Evolutionary conservation across 768 basidiomycete genomes (phyloP).

Genomic region (Trametopsis cervina): DNA sequence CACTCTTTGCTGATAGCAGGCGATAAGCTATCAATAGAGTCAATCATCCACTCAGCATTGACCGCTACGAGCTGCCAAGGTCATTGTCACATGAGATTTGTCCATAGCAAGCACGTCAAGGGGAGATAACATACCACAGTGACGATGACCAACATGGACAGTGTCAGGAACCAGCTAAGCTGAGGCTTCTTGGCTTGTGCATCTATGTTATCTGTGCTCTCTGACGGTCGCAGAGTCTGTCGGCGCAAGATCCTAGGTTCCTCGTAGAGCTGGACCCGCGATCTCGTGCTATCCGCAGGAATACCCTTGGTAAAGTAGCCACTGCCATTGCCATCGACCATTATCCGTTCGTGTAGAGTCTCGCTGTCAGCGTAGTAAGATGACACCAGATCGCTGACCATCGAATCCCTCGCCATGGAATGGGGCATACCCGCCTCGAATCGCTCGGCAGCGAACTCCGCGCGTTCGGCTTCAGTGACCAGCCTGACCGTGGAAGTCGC

Average conservation of each 20-base stretch:
- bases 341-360: neutral
- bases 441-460: neutral
- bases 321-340: neutral
- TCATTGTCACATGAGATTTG: neutral
- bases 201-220: constrained; percentile 15
- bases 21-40: constrained; percentile 75
- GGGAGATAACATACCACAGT: constrained; percentile 31
- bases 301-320: neutral
- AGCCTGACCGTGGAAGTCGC: constrained; percentile 10
- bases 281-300: neutral
- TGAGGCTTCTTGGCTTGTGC: constrained; percentile 29
- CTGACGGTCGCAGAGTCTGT: neutral
- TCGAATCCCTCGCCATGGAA: constrained; percentile 8
- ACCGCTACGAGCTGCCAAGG: constrained; percentile 39
- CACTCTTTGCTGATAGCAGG: constrained; percentile 64
- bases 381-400: constrained; percentile 11
- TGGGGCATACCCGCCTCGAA: neutral
- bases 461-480: constrained; percentile 6
- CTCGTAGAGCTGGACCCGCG: neutral
- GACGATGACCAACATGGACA: constrained; percentile 28
- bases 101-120: neutral
- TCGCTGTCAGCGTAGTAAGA: constrained; percentile 8
- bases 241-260: constrained; percentile 9
- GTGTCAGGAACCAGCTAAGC: constrained; percentile 28
- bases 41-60: constrained; percentile 63